A percentile compares a stretch with the other conserved stretches of the same genome.
These are phyloP conservation scores for Kwoniella mangroviensis DNA, from an alignment of 768 basidiomycete species.

Conservation along the genomic window DNA sequence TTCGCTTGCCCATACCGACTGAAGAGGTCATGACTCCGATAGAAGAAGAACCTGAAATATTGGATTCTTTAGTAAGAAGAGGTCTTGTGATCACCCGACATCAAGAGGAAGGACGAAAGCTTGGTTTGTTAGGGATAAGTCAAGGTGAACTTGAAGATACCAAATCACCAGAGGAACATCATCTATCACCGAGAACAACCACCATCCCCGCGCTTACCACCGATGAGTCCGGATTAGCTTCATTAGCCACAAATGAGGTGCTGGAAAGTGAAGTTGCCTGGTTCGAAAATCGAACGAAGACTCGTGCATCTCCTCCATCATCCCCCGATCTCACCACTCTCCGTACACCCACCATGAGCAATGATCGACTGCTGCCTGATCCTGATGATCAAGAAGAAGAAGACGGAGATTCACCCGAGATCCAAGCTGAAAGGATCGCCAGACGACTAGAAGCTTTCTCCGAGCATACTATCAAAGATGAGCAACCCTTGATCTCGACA, in stretches of 20 bases:
- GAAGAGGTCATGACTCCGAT: constrained; percentile 24
- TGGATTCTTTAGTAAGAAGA: constrained; percentile 15
- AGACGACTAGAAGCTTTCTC: constrained; percentile 40
- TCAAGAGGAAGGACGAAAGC: constrained; percentile 41
- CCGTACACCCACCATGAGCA: constrained; percentile 29
- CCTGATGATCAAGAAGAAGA: constrained; percentile 13
- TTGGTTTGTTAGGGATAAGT: constrained; percentile 33
- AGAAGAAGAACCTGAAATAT: constrained; percentile 15
- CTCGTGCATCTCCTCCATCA: constrained; percentile 17
- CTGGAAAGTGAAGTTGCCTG: constrained; percentile 48
- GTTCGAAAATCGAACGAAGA: constrained; percentile 33
- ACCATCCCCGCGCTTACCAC: constrained; percentile 38
- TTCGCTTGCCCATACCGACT: constrained; percentile 5
- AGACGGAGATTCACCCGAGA: constrained; percentile 22
- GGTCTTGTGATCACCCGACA: constrained; percentile 37
- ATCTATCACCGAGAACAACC: constrained; percentile 31
- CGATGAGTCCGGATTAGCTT: constrained; percentile 34
- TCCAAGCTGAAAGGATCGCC: constrained; percentile 29
- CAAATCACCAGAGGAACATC: constrained; percentile 14
- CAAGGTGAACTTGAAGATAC: constrained; percentile 29
- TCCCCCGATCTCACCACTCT: constrained; percentile 32
- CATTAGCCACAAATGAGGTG: constrained; percentile 36
- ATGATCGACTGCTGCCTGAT: constrained; percentile 4
- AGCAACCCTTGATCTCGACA: constrained; percentile 45
- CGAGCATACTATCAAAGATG: constrained; percentile 15